These are phyloP conservation scores for Phytophthora quininea DNA, from an alignment of 352 stramenopile species.

Conservation along the genomic window DNA sequence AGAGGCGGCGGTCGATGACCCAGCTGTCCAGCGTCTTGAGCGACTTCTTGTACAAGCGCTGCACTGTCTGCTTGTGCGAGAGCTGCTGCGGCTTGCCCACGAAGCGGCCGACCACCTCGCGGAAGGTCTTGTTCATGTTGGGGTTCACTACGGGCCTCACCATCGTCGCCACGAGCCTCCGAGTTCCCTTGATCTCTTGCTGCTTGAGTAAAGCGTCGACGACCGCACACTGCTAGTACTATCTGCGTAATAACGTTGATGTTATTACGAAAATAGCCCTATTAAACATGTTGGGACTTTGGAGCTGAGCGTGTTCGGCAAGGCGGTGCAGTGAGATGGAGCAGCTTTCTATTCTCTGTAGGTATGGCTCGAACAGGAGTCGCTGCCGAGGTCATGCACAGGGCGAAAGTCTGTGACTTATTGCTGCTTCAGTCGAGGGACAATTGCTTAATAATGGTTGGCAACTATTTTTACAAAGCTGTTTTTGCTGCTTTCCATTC, in stretches of 20 bases:
- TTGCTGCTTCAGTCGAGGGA: too few species aligned
- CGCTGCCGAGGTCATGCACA: too few species aligned
- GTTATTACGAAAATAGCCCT: too few species aligned
- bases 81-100: conserved; percentile 64
- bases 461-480: neutral
- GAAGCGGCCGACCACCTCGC: conserved; percentile 79
- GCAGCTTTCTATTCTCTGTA: too few species aligned
- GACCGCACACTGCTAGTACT: neutral
- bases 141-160: conserved; percentile 71
- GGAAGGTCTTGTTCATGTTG: conserved; percentile 88
- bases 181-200: neutral
- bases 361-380: too few species aligned
- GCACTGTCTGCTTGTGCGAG: conserved; percentile 89
- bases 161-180: conserved; percentile 38
- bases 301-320: too few species aligned
- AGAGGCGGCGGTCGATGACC: conserved; percentile 96
- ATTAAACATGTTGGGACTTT: too few species aligned
- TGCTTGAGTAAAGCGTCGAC: neutral
- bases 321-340: too few species aligned
- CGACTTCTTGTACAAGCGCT: conserved; percentile 94
- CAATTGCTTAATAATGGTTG: too few species aligned
- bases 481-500: neutral
- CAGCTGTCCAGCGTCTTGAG: conserved; percentile 95
- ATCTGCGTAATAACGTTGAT: too few species aligned
- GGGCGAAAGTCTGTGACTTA: too few species aligned